A percentile compares a stretch with the other conserved stretches of the same genome.
Conservation (phyloP, 768 basidiomycete species). For the Tricholoma sp. region DNA sequence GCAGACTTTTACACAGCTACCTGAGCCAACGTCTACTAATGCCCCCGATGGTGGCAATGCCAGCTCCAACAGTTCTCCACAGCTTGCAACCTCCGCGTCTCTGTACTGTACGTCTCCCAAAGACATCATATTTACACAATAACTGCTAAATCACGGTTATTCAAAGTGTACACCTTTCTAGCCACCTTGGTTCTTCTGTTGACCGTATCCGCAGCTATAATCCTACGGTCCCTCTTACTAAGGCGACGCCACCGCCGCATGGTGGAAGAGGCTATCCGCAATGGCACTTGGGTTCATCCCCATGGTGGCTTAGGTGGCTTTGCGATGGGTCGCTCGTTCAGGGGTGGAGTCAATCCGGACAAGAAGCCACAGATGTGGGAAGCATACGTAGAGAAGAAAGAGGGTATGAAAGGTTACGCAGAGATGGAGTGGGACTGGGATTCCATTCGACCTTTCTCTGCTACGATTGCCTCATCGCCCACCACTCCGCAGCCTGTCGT, state of each 20-base stretch:
- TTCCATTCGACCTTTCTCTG: constrained; percentile 28
- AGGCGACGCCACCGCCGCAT: constrained; percentile 54
- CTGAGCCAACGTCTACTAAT: not conserved
- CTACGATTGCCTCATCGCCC: constrained; percentile 18
- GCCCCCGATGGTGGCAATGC: not conserved
- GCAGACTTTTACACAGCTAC: not conserved
- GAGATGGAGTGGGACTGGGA: constrained; percentile 26
- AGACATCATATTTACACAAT: constrained; percentile 18
- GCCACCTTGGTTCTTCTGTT: constrained; percentile 68
- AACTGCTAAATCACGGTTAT: not conserved
- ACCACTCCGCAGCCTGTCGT: not conserved
- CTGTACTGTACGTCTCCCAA: constrained; percentile 24
- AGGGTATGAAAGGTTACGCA: not conserved
- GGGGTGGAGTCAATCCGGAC: constrained; percentile 29
- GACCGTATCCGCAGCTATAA: constrained; percentile 61
- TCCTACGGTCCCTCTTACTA: constrained; percentile 60
- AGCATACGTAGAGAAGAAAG: constrained; percentile 28
- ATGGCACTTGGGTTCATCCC: constrained; percentile 55
- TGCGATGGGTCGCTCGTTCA: constrained; percentile 11
- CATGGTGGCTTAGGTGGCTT: constrained; percentile 11
- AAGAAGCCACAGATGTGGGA: constrained; percentile 48
- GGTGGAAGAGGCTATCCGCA: constrained; percentile 59
- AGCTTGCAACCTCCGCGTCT: constrained; percentile 12
- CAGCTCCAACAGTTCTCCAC: constrained; percentile 4
- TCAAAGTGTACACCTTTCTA: constrained; percentile 43